These are phyloP conservation scores for Chenopodium formosanum DNA, from an alignment of 148 eudicot species.

Conservation along the genomic window DNA sequence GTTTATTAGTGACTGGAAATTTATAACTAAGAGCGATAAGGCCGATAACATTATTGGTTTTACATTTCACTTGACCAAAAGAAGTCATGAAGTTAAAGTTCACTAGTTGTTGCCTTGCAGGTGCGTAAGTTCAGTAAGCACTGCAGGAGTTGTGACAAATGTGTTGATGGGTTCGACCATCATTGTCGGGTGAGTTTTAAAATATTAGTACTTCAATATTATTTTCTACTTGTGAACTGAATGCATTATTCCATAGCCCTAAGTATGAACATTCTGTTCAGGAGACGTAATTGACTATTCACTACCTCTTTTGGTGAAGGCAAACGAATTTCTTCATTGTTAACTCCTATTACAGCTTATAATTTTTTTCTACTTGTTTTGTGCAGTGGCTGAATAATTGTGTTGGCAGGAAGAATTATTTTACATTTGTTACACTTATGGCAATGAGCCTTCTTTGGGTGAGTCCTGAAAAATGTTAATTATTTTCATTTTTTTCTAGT, in stretches of 20 bases:
- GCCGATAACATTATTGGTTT: neutral
- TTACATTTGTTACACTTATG: constrained; percentile 83
- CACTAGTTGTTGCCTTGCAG: constrained; percentile 38
- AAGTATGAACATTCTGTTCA: neutral
- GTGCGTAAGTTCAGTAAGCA: constrained; percentile 92
- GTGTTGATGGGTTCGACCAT: constrained; percentile 98
- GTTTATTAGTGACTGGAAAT: neutral
- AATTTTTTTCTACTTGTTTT: constrained; percentile 18
- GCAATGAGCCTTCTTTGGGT: constrained; percentile 88
- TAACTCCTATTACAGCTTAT: neutral
- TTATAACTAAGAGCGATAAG: neutral
- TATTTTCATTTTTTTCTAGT: neutral
- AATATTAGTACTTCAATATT: neutral
- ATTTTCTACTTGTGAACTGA: constrained; percentile 1
- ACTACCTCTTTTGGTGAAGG: neutral
- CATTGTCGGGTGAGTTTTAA: constrained; percentile 82
- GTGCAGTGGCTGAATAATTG: constrained; percentile 98
- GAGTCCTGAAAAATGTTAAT: constrained; percentile 30
- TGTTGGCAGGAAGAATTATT: constrained; percentile 86
- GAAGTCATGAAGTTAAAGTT: constrained; percentile 10
- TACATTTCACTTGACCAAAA: neutral
- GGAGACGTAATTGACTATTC: neutral
- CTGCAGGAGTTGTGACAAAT: constrained; percentile 93
- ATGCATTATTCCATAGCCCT: neutral
- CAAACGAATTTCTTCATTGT: neutral